Conservation (phyloP, 352 stramenopile genomes). For the Globisporangium cystogenes region DNA sequence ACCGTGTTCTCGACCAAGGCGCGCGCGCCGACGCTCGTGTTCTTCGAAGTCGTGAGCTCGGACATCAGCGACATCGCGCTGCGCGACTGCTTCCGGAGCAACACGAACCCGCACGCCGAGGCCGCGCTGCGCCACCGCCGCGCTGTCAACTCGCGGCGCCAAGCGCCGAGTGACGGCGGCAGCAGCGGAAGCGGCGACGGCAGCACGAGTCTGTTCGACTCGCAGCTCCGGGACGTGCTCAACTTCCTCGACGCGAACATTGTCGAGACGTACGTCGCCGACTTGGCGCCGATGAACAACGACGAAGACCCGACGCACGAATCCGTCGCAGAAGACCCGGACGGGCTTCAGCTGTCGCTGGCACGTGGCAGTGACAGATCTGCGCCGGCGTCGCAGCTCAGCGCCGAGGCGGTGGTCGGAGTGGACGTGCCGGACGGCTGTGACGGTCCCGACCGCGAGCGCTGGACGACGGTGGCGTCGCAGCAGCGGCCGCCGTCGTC, state of each 20-base stretch:
- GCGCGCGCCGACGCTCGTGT: constrained; percentile 56
- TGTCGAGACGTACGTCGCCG: constrained; percentile 37
- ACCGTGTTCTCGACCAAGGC: constrained; percentile 72
- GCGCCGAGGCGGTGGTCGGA: constrained; percentile 22
- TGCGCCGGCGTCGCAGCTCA: constrained; percentile 19
- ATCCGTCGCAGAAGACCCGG: constrained; percentile 27
- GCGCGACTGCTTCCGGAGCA: constrained; percentile 14
- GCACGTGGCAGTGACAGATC: constrained; percentile 5
- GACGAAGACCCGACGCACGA: constrained; percentile 15
- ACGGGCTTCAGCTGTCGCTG: constrained; percentile 19
- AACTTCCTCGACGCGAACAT: constrained; percentile 52
- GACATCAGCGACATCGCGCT: constrained; percentile 19
- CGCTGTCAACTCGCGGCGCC: not conserved
- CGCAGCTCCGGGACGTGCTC: constrained; percentile 30
- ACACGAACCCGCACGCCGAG: constrained; percentile 10
- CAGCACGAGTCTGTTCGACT: constrained; percentile 4
- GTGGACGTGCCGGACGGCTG: not conserved
- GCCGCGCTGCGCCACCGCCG: not conserved
- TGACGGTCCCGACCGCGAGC: constrained; percentile 1
- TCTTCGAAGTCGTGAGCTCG: constrained; percentile 50
- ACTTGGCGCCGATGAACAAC: constrained; percentile 14
- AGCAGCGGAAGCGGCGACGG: not conserved
- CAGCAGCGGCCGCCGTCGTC: constrained; percentile 1
- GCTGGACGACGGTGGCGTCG: constrained; percentile 8
- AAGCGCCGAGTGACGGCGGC: not conserved